Percentiles rank a stretch among this genome's conserved stretches.
Conservation (phyloP, 208 protist species). For the Leishmania tarentolae region DNA sequence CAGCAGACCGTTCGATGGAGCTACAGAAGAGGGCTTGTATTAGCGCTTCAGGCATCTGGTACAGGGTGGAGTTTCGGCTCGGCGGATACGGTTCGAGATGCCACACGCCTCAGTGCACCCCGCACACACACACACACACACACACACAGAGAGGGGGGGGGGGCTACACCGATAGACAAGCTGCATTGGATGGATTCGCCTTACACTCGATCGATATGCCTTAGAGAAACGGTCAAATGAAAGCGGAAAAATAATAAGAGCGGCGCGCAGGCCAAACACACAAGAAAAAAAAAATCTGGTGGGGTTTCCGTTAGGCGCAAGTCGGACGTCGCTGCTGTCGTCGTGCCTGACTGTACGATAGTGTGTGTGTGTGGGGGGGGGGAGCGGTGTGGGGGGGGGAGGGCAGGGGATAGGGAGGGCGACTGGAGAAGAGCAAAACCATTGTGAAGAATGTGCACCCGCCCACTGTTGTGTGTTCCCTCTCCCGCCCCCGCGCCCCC, state of each 20-base stretch:
- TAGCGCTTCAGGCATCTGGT: neutral
- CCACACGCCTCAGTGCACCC: neutral
- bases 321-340: conserved; percentile 1
- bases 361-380: neutral
- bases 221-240: neutral
- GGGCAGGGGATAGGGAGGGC: neutral
- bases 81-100: neutral
- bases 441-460: neutral
- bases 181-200: neutral
- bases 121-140: neutral
- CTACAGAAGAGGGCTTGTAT: neutral
- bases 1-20: neutral
- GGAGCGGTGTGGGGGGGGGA: neutral
- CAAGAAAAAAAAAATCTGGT: neutral
- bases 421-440: neutral
- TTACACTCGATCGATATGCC: neutral
- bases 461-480: neutral
- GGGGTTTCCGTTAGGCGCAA: neutral
- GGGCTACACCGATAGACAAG: neutral
- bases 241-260: neutral
- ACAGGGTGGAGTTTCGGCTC: neutral
- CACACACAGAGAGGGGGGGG: neutral
- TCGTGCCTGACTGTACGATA: conserved; percentile 2
- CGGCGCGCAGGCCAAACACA: neutral
- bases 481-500: too few relatives aligned